A percentile compares a stretch with the other conserved stretches of the same genome.
These are phyloP conservation scores for Hanseniaspora pseudoguilliermondii DNA, from an alignment of 805 yeast genomes.

Conservation along the genomic window DNA sequence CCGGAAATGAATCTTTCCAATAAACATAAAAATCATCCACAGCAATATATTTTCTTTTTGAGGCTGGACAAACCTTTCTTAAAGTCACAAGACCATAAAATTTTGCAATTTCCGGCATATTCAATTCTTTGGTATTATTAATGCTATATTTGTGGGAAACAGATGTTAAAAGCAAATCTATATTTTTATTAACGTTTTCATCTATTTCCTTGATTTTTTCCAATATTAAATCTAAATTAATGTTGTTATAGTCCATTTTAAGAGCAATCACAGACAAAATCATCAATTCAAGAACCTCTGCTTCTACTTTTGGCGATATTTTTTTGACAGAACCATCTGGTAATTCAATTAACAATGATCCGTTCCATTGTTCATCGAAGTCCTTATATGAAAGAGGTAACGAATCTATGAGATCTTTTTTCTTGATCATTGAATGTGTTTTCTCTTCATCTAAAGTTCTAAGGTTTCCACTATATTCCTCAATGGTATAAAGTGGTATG, in stretches of 20 bases:
- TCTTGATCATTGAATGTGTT: constrained; percentile 16
- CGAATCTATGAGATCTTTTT: constrained; percentile 29
- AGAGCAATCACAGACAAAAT: constrained; percentile 1
- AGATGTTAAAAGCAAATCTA: neutral
- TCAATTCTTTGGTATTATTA: constrained; percentile 18
- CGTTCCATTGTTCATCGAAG: constrained; percentile 48
- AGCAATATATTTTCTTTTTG: constrained; percentile 18
- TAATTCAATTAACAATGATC: constrained; percentile 39
- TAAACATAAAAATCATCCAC: constrained; percentile 47
- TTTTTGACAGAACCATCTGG: constrained; percentile 19
- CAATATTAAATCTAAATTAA: neutral
- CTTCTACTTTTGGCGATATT: neutral
- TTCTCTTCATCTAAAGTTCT: neutral
- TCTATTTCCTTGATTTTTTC: neutral
- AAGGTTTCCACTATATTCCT: constrained; percentile 10
- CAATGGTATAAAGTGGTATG: constrained; percentile 30
- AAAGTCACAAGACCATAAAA: constrained; percentile 57
- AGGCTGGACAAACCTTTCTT: constrained; percentile 25
- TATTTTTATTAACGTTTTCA: neutral
- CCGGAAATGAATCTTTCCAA: constrained; percentile 54
- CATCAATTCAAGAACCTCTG: neutral
- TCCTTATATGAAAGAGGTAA: constrained; percentile 46
- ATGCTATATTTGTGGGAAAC: neutral
- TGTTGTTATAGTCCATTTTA: neutral
- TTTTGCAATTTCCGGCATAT: constrained; percentile 32